phyloP scores from a whole-genome alignment of 1,139 yeast genomes.

The Debaryomycetaceae sp. region DNA sequence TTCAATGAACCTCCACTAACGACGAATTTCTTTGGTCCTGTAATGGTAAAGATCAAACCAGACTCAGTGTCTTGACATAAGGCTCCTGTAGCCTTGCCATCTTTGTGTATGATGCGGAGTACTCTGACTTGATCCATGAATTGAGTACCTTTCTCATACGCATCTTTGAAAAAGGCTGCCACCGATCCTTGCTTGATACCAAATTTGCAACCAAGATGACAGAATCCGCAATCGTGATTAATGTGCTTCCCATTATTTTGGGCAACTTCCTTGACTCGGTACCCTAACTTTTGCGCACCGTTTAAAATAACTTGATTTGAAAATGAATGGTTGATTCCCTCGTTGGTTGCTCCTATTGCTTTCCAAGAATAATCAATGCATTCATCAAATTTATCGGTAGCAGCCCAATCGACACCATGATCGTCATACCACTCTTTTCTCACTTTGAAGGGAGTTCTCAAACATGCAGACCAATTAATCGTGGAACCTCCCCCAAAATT shows the following conservation, averaged over 20 bases:
- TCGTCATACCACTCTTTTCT: conserved; percentile 55
- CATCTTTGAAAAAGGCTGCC: conserved; percentile 51
- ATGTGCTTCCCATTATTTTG: conserved; percentile 52
- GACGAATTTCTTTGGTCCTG: conserved; percentile 46
- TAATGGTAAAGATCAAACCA: conserved; percentile 32
- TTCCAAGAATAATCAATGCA: conserved; percentile 48
- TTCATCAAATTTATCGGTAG: conserved; percentile 40
- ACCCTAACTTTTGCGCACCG: conserved; percentile 48
- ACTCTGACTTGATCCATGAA: conserved; percentile 51
- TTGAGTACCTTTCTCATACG: conserved; percentile 46
- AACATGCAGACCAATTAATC: conserved; percentile 60
- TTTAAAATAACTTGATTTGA: conserved; percentile 46
- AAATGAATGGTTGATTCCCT: conserved; percentile 43
- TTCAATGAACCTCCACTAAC: conserved; percentile 50
- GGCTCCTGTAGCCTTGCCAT: conserved; percentile 46
- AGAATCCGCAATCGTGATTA: conserved; percentile 48
- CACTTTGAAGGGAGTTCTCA: conserved; percentile 51
- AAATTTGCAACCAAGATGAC: conserved; percentile 51
- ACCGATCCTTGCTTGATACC: conserved; percentile 57
- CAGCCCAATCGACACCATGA: conserved; percentile 49
- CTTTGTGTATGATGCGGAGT: conserved; percentile 31
- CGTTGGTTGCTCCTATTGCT: conserved; percentile 48
- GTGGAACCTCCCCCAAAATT: conserved; percentile 63
- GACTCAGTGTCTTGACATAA: conserved; percentile 29
- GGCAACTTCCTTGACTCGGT: conserved; percentile 35